These are phyloP conservation scores for Globisporangium perplexum DNA, from an alignment of 352 stramenopile genomes.

Conservation along the genomic window DNA sequence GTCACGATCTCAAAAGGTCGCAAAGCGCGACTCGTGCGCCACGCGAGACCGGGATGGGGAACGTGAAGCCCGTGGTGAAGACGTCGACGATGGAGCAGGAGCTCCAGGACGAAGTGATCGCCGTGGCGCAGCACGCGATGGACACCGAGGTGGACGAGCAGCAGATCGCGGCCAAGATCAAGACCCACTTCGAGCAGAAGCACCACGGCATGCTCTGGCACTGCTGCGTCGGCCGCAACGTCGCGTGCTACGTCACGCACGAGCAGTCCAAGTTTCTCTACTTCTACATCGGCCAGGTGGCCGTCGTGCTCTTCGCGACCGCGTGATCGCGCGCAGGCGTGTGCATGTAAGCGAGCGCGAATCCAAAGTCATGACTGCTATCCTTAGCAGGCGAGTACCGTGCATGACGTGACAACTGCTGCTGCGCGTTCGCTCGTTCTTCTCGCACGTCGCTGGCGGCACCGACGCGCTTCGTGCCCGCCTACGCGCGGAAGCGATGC, in stretches of 20 bases:
- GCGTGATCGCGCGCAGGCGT: too few species aligned
- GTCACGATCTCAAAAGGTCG: background rate
- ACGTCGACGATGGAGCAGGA: constrained; percentile 86
- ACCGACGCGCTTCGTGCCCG: too few species aligned
- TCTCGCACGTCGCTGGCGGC: too few species aligned
- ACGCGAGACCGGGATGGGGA: constrained; percentile 11
- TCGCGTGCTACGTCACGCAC: constrained; percentile 93
- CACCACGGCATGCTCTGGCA: constrained; percentile 91
- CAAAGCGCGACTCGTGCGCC: background rate
- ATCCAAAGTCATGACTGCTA: too few species aligned
- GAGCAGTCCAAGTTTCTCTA: constrained; percentile 95
- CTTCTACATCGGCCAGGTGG: constrained; percentile 95
- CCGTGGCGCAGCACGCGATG: constrained; percentile 72
- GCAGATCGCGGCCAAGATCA: constrained; percentile 89
- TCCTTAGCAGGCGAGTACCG: too few species aligned
- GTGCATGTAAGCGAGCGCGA: too few species aligned
- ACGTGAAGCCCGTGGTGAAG: constrained; percentile 84
- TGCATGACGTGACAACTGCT: too few species aligned
- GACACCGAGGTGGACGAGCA: constrained; percentile 80
- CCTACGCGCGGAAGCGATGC: background rate
- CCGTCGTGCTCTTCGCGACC: constrained; percentile 90
- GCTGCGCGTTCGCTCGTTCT: too few species aligned
- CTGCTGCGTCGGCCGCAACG: constrained; percentile 93
- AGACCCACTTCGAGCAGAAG: constrained; percentile 91
- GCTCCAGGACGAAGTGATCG: constrained; percentile 80